A percentile compares a stretch with the other conserved stretches of the same genome.
Evolutionary conservation across 352 stramenopile genomes (phyloP).

Genomic region (Plasmopara muralis): DNA sequence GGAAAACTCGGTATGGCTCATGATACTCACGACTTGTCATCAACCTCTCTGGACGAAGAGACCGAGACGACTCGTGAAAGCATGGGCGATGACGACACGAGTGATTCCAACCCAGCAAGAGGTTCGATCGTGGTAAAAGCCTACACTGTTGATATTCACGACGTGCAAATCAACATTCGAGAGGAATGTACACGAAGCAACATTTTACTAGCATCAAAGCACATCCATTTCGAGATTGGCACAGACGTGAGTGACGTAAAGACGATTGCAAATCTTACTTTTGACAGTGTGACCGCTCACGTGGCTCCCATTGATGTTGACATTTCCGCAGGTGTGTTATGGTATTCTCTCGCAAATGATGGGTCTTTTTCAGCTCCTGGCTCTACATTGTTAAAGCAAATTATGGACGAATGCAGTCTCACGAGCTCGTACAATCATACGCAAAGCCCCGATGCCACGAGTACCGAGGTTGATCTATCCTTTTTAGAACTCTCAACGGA

Average conservation of each 20-base stretch:
- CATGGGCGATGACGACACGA: conserved; percentile 9
- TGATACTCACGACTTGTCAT: conserved; percentile 19
- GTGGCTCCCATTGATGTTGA: conserved; percentile 73
- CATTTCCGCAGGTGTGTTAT: conserved; percentile 58
- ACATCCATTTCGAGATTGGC: conserved; percentile 71
- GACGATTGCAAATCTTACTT: conserved; percentile 52
- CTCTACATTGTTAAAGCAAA: conserved; percentile 47
- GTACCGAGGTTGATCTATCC: conserved; percentile 56
- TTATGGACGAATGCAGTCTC: conserved; percentile 76
- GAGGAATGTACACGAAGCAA: conserved; percentile 63
- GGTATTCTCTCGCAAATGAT: conserved; percentile 44
- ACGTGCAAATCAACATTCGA: conserved; percentile 72
- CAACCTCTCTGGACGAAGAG: conserved; percentile 10
- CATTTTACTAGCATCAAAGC: conserved; percentile 61
- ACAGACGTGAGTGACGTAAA: conserved; percentile 36
- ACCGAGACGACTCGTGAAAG: conserved; percentile 11
- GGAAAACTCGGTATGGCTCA: conserved; percentile 49
- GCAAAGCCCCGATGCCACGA: conserved; percentile 32
- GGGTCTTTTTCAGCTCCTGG: conserved; percentile 2
- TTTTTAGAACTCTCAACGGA: conserved; percentile 69
- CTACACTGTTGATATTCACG: conserved; percentile 71
- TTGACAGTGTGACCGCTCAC: conserved; percentile 64
- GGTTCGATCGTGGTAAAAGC: conserved; percentile 47
- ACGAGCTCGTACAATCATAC: conserved; percentile 50
- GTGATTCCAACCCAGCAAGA: conserved; percentile 16